Conservation (phyloP, 2,329 filamentous ascomycete species). For the Dothistroma pini region DNA sequence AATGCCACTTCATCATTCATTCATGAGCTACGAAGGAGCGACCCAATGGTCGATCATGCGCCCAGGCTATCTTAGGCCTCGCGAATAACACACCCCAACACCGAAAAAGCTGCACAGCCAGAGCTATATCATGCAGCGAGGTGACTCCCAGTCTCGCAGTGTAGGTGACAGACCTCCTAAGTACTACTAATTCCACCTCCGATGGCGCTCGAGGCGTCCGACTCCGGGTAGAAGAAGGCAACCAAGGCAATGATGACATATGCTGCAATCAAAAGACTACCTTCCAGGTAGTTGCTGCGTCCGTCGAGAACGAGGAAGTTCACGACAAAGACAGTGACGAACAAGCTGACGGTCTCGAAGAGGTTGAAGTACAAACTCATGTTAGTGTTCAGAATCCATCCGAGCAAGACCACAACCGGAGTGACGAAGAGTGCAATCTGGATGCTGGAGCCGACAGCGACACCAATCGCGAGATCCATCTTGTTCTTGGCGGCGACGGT, state of each 20-base stretch:
- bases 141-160: background rate
- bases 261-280: conserved; percentile 68
- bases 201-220: conserved; percentile 40
- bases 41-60: background rate
- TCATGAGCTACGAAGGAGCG: conserved; percentile 1
- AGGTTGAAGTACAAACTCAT: conserved; percentile 64
- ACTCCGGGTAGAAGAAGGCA: conserved; percentile 50
- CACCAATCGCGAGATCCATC: conserved; percentile 78
- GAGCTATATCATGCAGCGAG: background rate
- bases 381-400: conserved; percentile 70
- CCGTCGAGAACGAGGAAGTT: conserved; percentile 85
- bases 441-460: conserved; percentile 75
- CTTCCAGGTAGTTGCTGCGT: conserved; percentile 78
- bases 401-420: conserved; percentile 70
- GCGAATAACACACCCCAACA: background rate
- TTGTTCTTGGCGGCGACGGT: conserved; percentile 79
- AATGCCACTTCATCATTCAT: background rate
- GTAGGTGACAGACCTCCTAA: background rate
- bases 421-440: conserved; percentile 78
- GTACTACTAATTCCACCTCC: conserved; percentile 34
- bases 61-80: background rate
- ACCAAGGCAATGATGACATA: conserved; percentile 72
- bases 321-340: conserved; percentile 77
- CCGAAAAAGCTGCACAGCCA: background rate
- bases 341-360: conserved; percentile 66